These are phyloP conservation scores for Cyberlindnera xishuangbannaensis DNA, from an alignment of 805 yeast species.

Conservation along the genomic window DNA sequence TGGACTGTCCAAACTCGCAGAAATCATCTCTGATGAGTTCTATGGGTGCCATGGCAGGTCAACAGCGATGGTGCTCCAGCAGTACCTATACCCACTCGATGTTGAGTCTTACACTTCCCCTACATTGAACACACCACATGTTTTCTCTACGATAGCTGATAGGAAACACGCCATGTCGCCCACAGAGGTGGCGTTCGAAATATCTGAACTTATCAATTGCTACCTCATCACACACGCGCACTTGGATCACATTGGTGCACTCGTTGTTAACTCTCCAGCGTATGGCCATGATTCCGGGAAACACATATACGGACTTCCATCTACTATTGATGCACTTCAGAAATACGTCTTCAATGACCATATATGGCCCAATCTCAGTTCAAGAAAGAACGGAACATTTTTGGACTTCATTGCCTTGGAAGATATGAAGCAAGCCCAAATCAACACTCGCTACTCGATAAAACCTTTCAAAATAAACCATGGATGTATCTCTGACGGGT, in stretches of 20 bases:
- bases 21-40: constrained; percentile 26
- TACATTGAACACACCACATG: background rate
- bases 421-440: constrained; percentile 6
- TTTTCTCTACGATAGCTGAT: background rate
- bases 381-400: constrained; percentile 24
- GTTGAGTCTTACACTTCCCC: constrained; percentile 5
- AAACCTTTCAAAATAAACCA: constrained; percentile 34
- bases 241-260: constrained; percentile 68
- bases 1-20: constrained; percentile 53
- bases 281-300: constrained; percentile 33
- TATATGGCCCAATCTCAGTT: constrained; percentile 69
- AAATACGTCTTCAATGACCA: constrained; percentile 62
- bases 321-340: constrained; percentile 48
- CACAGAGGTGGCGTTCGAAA: constrained; percentile 25
- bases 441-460: constrained; percentile 18
- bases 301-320: constrained; percentile 45
- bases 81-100: constrained; percentile 5
- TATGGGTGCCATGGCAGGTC: constrained; percentile 4
- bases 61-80: constrained; percentile 9
- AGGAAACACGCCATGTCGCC: constrained; percentile 17
- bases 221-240: constrained; percentile 77
- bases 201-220: constrained; percentile 34
- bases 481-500: constrained; percentile 31
- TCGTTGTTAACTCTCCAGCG: constrained; percentile 67
- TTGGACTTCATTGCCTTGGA: constrained; percentile 18